These are phyloP conservation scores for Capsella rubella DNA, from an alignment of 441 rosid genomes.

Conservation along the genomic window DNA sequence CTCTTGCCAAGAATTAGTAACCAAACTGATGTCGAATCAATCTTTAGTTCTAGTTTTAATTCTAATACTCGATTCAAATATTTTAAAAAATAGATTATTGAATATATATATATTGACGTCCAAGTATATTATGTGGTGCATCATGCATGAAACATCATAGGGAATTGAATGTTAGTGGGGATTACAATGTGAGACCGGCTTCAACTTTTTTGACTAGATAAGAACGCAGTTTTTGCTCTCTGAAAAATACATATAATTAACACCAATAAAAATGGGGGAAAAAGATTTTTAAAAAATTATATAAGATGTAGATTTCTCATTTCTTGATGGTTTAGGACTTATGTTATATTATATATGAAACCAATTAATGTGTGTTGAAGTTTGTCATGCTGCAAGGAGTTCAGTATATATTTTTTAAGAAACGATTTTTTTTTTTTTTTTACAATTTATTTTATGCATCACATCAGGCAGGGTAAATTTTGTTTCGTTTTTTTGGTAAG, in stretches of 20 bases:
- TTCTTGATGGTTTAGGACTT: not conserved
- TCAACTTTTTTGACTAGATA: constrained; percentile 43
- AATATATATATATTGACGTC: not conserved
- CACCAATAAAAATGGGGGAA: not conserved
- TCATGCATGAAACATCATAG: constrained; percentile 38
- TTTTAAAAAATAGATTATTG: not conserved
- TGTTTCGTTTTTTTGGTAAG: no score
- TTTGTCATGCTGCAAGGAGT: not conserved
- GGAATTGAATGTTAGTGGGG: constrained; percentile 45
- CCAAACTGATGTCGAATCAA: constrained; percentile 17
- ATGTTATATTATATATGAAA: no score
- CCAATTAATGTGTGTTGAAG: not conserved
- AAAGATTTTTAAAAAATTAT: no score
- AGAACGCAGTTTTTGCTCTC: constrained; percentile 28
- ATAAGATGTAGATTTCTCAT: not conserved
- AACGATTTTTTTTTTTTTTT: no score
- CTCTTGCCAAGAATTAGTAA: constrained; percentile 19
- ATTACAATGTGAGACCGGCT: constrained; percentile 48
- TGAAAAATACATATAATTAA: not conserved
- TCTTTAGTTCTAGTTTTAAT: not conserved
- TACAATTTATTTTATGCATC: no score
- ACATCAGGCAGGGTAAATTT: no score
- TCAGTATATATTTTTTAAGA: no score
- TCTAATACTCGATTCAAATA: not conserved
- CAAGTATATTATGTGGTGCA: constrained; percentile 20